phyloP scores from a whole-genome alignment of 805 yeast genomes.

The Cyberlindnera petersonii region DNA sequence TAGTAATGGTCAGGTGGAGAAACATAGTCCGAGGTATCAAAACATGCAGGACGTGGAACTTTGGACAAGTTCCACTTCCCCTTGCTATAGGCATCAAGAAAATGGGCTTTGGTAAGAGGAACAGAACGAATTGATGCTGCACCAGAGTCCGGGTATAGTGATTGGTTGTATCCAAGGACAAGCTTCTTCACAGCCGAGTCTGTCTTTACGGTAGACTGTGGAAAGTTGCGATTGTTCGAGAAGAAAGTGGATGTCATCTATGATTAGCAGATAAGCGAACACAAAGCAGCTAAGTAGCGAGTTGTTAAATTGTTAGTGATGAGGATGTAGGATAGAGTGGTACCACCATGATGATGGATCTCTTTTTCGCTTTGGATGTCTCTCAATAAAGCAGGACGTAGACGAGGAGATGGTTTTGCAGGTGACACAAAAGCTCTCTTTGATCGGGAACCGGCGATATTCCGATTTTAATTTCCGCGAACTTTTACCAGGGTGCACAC shows the following conservation, averaged over 20 bases:
- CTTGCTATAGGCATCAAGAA: slow-evolving; percentile 51
- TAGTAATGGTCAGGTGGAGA: slow-evolving; percentile 56
- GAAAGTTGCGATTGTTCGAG: background rate
- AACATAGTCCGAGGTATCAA: slow-evolving; percentile 43
- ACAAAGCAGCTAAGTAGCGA: too few relatives aligned
- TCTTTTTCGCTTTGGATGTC: too few relatives aligned
- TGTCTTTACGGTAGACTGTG: background rate
- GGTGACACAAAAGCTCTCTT: too few relatives aligned
- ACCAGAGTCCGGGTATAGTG: slow-evolving; percentile 10
- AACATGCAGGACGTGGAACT: slow-evolving; percentile 53
- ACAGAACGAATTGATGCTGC: slow-evolving; percentile 21
- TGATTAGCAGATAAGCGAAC: too few relatives aligned
- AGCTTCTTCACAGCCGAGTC: background rate
- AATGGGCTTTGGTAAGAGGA: slow-evolving; percentile 48
- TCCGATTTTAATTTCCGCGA: too few relatives aligned
- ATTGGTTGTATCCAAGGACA: slow-evolving; percentile 8
- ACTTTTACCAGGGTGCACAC: too few relatives aligned
- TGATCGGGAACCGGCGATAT: too few relatives aligned
- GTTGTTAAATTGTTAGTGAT: too few relatives aligned
- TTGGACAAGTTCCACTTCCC: slow-evolving; percentile 55
- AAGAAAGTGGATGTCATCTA: background rate
- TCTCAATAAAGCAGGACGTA: too few relatives aligned
- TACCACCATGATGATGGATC: too few relatives aligned
- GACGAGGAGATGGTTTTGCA: too few relatives aligned
- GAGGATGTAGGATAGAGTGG: too few relatives aligned